Evolutionary conservation across 2,329 filamentous ascomycete species (phyloP), one percentile per base, ranked within the genome.

Genomic region (Fusarium falciforme): DNA sequence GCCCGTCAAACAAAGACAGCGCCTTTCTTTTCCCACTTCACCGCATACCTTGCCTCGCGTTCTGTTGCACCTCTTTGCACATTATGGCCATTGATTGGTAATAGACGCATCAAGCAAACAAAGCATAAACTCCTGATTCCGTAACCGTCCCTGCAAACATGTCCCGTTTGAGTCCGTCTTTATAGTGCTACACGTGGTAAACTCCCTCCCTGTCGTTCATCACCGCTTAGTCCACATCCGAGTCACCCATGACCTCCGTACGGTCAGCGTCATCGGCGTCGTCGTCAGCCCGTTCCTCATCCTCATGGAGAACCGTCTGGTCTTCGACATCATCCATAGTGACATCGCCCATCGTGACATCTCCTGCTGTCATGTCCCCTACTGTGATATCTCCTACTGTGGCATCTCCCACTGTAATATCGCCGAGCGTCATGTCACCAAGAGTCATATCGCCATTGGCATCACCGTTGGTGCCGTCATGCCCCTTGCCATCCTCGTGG

Each of bases 281-380:
- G 58, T 85, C 86, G 59, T 87, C 87, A 47, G 81, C 85, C 25
- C 84, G 83, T 38, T 85, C 85, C 2, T 82, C 85, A 49, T 87
- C 85, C 1, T 78, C 85, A 7, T 76, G 72, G 44, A 82, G 69
- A 25, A 76, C 78, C 17, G 81, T 82, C 65, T 83, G 79, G 42
- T 86, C 87, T 38, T 89, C 88, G 76, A 88, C 86, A 31, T 90
- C 89, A 64, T 89, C 89, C 67, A 90, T 84, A 54, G 82, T 82
- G 40, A 86, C 79, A 38, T 87, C 86, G 40, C 73, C 77, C 76
- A 78, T 77, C n/a, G 75, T 77, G 29, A 78, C 61, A 27, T 78
- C 76, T 25, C 76, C 77, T 16, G 70, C 67, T 55, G 70, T 67
- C 65, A 78, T 70, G 86, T 86, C 76, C 36, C 76, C 76, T 36